Evolutionary conservation across 2,329 filamentous ascomycete species (phyloP).

Genomic region (Diaporthe sp.): DNA sequence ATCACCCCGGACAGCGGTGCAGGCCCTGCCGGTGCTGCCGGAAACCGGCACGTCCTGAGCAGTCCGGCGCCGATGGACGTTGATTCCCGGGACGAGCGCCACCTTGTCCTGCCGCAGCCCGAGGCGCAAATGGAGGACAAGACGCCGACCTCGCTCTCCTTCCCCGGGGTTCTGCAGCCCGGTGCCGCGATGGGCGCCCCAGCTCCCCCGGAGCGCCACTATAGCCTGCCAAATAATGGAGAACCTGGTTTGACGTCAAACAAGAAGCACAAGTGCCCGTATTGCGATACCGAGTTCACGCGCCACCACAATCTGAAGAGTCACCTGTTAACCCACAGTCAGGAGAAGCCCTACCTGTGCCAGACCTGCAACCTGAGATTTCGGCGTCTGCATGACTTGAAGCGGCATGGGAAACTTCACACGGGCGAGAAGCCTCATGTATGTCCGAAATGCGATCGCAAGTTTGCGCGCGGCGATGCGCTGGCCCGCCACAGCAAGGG

Average conservation of each 20-base stretch:
- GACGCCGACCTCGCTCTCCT: slow-evolving; percentile 62
- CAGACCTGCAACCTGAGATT: slow-evolving; percentile 94
- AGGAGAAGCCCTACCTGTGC: slow-evolving; percentile 97
- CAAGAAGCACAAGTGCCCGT: slow-evolving; percentile 96
- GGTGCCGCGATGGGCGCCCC: slow-evolving; percentile 55
- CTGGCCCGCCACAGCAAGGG: slow-evolving; percentile 95
- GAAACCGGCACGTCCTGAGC: slow-evolving; percentile 51
- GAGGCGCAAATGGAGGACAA: slow-evolving; percentile 63
- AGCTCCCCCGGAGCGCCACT: slow-evolving; percentile 56
- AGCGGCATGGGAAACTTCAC: slow-evolving; percentile 95
- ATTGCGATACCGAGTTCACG: slow-evolving; percentile 96
- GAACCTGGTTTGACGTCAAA: slow-evolving; percentile 71
- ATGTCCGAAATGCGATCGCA: slow-evolving; percentile 92
- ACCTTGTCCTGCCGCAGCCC: slow-evolving; percentile 50
- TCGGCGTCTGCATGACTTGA: slow-evolving; percentile 91
- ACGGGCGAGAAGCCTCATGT: slow-evolving; percentile 96
- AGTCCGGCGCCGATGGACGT: slow-evolving; percentile 67
- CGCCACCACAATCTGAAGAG: slow-evolving; percentile 98
- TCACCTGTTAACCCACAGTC: slow-evolving; percentile 95
- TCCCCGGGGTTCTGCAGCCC: slow-evolving; percentile 62
- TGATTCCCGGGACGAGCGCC: slow-evolving; percentile 53
- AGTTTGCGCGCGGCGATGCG: slow-evolving; percentile 95
- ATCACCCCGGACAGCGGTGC: slow-evolving; percentile 56
- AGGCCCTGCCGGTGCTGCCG: slow-evolving; percentile 44
- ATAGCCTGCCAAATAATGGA: slow-evolving; percentile 64